Conservation (phyloP, 495 filamentous ascomycete genomes). For the Penicillium cosmopolitanum region DNA sequence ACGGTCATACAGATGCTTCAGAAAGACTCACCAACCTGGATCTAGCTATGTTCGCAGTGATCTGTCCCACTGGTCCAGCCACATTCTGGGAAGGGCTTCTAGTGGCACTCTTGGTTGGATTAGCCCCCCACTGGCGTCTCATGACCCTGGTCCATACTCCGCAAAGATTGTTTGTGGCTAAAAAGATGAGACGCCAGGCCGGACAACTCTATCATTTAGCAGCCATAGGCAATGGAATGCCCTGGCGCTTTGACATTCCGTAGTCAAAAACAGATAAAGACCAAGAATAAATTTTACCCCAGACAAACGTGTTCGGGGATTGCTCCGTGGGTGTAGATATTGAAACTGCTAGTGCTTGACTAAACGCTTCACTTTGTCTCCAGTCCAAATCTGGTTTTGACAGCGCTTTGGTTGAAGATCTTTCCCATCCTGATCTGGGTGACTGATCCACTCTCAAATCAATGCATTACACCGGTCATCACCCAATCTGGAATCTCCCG, state of each 20-base stretch:
- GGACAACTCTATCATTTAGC: not conserved
- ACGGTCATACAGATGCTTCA: conserved; percentile 18
- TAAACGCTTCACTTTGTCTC: conserved; percentile 14
- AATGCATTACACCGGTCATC: conserved; percentile 22
- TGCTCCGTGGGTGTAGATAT: conserved; percentile 28
- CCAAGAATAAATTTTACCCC: not conserved
- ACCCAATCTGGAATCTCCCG: conserved; percentile 23
- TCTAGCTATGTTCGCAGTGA: not conserved
- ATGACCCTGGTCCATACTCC: conserved; percentile 12
- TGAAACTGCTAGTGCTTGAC: conserved; percentile 19
- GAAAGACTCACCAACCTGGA: conserved; percentile 13
- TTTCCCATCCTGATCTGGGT: conserved; percentile 25
- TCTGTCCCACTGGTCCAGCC: conserved; percentile 9
- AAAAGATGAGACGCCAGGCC: not conserved
- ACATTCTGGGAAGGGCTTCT: conserved; percentile 9
- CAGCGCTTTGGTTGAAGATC: conserved; percentile 17
- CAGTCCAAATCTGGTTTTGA: not conserved
- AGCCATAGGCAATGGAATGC: not conserved
- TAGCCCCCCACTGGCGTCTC: conserved; percentile 17
- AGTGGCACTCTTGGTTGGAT: conserved; percentile 15
- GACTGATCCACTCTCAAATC: conserved; percentile 23
- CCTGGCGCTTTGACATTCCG: not conserved
- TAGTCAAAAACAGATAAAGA: not conserved
- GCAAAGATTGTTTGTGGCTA: not conserved
- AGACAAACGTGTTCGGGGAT: conserved; percentile 28